These are phyloP conservation scores for Parsonsia alboflavescens DNA, from an alignment of 257 asterid genomes.

Conservation along the genomic window DNA sequence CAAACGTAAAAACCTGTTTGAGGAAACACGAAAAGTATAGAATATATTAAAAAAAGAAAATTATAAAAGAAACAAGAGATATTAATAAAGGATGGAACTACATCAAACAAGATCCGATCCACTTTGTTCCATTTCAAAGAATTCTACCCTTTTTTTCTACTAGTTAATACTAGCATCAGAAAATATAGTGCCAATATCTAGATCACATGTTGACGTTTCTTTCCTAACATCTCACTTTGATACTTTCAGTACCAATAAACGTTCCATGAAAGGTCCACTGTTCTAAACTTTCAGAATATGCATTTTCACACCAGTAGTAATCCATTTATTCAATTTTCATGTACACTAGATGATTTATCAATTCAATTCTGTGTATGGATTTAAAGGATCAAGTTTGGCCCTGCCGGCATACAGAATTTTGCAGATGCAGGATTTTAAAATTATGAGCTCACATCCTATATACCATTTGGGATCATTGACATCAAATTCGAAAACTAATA, in stretches of 20 bases:
- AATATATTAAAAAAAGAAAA: slow-evolving; percentile 6
- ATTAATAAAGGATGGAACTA: neutral
- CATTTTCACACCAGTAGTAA: neutral
- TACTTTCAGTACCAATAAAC: neutral
- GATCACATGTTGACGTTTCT: neutral
- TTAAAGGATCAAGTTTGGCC: neutral
- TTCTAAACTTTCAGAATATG: neutral
- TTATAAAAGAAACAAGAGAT: neutral
- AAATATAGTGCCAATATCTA: neutral
- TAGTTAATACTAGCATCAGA: neutral
- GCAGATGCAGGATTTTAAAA: neutral
- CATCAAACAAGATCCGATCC: neutral
- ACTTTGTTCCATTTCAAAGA: neutral
- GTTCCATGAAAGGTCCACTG: neutral
- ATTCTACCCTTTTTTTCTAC: neutral
- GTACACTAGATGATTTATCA: neutral
- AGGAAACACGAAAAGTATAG: neutral
- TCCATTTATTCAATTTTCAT: neutral
- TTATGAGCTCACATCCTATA: neutral
- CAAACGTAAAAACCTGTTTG: slow-evolving; percentile 71
- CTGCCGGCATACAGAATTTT: neutral
- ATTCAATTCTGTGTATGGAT: neutral
- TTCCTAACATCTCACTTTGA: neutral
- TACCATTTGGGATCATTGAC: neutral
- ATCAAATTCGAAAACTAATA: neutral